Evolutionary conservation across 2,329 filamentous ascomycete genomes (phyloP), one percentile per base, ranked within the genome.

Genomic region (Aquanectria penicillioides): DNA sequence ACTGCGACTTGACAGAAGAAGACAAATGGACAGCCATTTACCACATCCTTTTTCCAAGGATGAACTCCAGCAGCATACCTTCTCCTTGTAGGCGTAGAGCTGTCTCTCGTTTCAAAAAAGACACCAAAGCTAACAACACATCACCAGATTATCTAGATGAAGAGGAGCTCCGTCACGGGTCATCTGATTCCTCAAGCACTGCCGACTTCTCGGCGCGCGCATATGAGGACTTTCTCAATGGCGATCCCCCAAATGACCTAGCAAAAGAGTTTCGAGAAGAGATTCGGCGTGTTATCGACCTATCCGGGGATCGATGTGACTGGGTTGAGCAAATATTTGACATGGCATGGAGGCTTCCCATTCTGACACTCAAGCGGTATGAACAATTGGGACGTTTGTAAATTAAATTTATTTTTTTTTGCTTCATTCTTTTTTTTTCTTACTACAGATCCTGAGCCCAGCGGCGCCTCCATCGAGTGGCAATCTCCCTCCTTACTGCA

Each of bases 1-100:
- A 17, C 3, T 18, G 15, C 15, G 9, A 11, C 10, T 18, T 46
- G 17, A 22, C 26, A 12, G 41, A 46, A 4, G 26, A 31, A 13
- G 26, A 46, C 17, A 46, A 31, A 10, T 46, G 41, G 41, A 46
- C 29, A 28, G 26, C 29, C 20, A 46, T 46, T 8, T 46, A 46
- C 12, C 25, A 28, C 7, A 46, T 31, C 26, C 26, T 46, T 4
- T 46, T 46, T 18, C 26, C 41, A n/a, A 28, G 11, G 13, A 28
- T 29, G 26, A 18, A 31, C 5, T 15, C 15, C 26, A 20, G 26
- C 12, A 13, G 18, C 4, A 31, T 46, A 5, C 41, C 41, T 2
- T 46, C 41, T 31, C 41, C 41, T 15, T 46, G 41, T 46, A 20
- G 31, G 41, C n/a, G n/a, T 22, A 10, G 11, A 26, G 23, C 12